phyloP scores from a whole-genome alignment of 2,329 filamentous ascomycete species.

The Pseudopithomyces chartarum region DNA sequence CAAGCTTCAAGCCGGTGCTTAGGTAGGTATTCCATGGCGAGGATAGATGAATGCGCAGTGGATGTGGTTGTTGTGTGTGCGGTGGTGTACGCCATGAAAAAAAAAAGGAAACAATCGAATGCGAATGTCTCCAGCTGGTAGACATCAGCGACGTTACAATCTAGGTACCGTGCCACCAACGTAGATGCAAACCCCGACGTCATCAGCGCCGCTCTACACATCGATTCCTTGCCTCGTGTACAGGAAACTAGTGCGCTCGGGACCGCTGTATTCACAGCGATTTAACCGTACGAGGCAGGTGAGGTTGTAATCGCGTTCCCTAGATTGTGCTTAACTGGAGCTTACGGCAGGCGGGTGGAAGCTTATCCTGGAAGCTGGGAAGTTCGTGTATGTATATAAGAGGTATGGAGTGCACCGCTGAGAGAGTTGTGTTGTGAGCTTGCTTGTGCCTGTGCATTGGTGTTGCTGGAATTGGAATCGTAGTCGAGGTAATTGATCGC shows the following conservation, averaged over 20 bases:
- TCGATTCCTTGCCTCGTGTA: background rate
- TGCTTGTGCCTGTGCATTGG: too few species aligned
- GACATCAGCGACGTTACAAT: background rate
- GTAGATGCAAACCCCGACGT: background rate
- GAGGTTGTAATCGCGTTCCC: background rate
- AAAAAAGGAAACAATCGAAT: too few species aligned
- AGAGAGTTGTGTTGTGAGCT: background rate
- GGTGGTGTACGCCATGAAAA: too few species aligned
- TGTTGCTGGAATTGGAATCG: too few species aligned
- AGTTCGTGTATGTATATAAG: too few species aligned
- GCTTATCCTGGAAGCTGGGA: background rate
- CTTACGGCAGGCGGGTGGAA: background rate
- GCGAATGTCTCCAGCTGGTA: background rate
- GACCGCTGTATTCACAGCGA: background rate
- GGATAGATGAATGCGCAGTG: too few species aligned
- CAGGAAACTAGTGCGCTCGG: background rate
- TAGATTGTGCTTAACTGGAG: background rate
- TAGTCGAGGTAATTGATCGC: too few species aligned
- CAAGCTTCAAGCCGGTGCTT: conserved; percentile 5
- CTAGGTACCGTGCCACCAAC: background rate
- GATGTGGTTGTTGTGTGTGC: too few species aligned
- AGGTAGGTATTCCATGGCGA: background rate
- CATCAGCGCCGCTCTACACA: background rate
- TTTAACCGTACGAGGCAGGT: conserved; percentile 7
- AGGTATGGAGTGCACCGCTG: conserved; percentile 4